Base-by-base conservation (phyloP, 176 grass and related monocot genomes). In the Alloteropsis semialata region DNA sequence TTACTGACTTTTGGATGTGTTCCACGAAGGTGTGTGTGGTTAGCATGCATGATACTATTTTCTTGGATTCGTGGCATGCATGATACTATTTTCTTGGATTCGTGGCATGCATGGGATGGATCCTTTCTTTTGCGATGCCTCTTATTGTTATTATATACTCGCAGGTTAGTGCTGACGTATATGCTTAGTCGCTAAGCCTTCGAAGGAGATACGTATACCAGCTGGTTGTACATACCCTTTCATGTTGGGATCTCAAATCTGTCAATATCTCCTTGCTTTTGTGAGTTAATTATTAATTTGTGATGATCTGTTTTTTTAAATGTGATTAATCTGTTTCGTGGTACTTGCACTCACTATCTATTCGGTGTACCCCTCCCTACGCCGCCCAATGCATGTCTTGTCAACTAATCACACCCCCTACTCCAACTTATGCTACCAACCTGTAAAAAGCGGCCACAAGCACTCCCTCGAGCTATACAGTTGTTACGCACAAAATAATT, bases 131-230 rank as follows among this genome's bases (percentile, higher is more conserved):
- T 32, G 27, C 2, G 71, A 53, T 36, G 17, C 22, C 13, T 36
- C 30, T 33, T 34, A 32, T 22, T 58, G 25, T 32, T 44, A 16
- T 16, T 28, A 45, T 68, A 70, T 30, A 2, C 34, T 17, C 13
- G 11, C n/a, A 59, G 15, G 42, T 49, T 5, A 48, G 25, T 72
- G 66, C 8, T 30, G 69, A 10, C 28, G 69, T 19, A 72, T 21
- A 72, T 72, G 43, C 69, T 72, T 72, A 72, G 43, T 72, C 69
- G 43, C 15, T 72, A 72, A 72, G 69, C 43, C 48, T 71, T 12
- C 10, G 54, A 55, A 57, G n/a, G 51, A n/a, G 51, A n/a, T 55
- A 55, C 21, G 51, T 48, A 48, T 7, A 7, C 38, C 38, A 3
- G 6, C 49, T 51, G 49, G 49, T 18, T 51, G 49, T 51, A 19